Conservation (phyloP, 495 filamentous ascomycete species). For the Xylaria venustula region DNA sequence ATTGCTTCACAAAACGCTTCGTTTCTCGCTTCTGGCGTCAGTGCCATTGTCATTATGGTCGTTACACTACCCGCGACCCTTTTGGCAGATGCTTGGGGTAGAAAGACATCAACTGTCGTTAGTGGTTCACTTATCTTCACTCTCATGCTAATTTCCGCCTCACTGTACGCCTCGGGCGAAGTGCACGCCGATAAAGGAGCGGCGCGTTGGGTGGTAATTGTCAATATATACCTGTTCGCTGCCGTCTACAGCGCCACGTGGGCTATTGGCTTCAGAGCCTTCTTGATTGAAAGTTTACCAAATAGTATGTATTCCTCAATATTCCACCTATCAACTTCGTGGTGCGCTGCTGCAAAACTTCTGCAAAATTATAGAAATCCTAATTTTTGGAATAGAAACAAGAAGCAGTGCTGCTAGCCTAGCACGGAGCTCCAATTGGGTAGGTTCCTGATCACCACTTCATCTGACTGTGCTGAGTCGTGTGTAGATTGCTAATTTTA, state of each 20-base stretch:
- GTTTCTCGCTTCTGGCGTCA: slow-evolving; percentile 52
- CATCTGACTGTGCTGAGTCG: not conserved
- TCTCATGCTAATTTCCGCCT: slow-evolving; percentile 31
- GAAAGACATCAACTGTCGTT: slow-evolving; percentile 51
- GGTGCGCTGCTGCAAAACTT: no score
- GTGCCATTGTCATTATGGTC: slow-evolving; percentile 45
- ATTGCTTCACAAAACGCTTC: slow-evolving; percentile 36
- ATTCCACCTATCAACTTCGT: not conserved
- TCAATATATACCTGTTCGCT: slow-evolving; percentile 43
- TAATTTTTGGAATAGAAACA: slow-evolving; percentile 25
- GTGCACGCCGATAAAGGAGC: slow-evolving; percentile 44
- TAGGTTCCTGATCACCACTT: slow-evolving; percentile 8
- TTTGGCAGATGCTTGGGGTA: slow-evolving; percentile 61
- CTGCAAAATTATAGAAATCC: not conserved
- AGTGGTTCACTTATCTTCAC: slow-evolving; percentile 47
- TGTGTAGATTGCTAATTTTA: slow-evolving; percentile 45
- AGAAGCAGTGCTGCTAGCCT: slow-evolving; percentile 50
- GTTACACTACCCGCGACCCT: slow-evolving; percentile 49
- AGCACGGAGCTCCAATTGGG: slow-evolving; percentile 51
- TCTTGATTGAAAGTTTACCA: slow-evolving; percentile 54
- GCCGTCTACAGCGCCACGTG: slow-evolving; percentile 38
- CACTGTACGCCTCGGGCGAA: slow-evolving; percentile 46
- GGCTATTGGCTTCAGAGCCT: slow-evolving; percentile 53
- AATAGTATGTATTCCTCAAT: slow-evolving; percentile 13
- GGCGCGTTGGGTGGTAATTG: slow-evolving; percentile 55